phyloP scores from a whole-genome alignment of 345 rosid genomes.

The Atalantia buxifolia region DNA sequence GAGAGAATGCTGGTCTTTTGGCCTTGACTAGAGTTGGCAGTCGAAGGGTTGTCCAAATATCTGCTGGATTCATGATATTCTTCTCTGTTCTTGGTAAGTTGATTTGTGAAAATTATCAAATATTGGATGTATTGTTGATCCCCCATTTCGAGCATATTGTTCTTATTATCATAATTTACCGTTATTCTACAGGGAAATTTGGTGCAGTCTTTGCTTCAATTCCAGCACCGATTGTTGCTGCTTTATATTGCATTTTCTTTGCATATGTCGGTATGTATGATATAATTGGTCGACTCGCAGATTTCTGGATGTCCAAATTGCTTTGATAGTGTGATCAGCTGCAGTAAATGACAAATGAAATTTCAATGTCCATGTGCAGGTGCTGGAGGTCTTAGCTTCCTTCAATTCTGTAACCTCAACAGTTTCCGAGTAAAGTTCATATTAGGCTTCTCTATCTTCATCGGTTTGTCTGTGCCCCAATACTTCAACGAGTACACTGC shows the following conservation, averaged over 20 bases:
- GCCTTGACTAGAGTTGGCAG: slow-evolving; percentile 92
- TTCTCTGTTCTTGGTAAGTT: slow-evolving; percentile 86
- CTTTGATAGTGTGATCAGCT: not conserved
- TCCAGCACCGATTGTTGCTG: slow-evolving; percentile 77
- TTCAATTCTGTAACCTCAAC: slow-evolving; percentile 90
- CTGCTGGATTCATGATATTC: slow-evolving; percentile 98
- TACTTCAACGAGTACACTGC: slow-evolving; percentile 92
- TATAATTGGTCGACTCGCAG: not conserved
- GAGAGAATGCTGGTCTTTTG: slow-evolving; percentile 92
- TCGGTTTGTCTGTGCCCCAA: slow-evolving; percentile 87
- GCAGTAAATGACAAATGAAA: not conserved
- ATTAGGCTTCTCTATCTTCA: slow-evolving; percentile 83
- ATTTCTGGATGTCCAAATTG: not conserved
- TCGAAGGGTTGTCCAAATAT: slow-evolving; percentile 89
- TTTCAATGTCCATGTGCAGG: slow-evolving; percentile 37
- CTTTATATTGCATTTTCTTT: slow-evolving; percentile 82
- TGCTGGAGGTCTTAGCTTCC: slow-evolving; percentile 83
- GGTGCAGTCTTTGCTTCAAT: slow-evolving; percentile 95
- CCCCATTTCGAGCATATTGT: slow-evolving; percentile 9
- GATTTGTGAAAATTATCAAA: slow-evolving; percentile 5
- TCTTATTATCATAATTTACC: slow-evolving; percentile 1
- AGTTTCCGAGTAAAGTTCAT: slow-evolving; percentile 78
- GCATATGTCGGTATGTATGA: slow-evolving; percentile 79
- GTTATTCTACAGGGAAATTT: slow-evolving; percentile 67
- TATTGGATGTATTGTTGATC: not conserved